phyloP scores from a whole-genome alignment of 2,329 filamentous ascomycete species.

The Aspergillus novoparasiticus region DNA sequence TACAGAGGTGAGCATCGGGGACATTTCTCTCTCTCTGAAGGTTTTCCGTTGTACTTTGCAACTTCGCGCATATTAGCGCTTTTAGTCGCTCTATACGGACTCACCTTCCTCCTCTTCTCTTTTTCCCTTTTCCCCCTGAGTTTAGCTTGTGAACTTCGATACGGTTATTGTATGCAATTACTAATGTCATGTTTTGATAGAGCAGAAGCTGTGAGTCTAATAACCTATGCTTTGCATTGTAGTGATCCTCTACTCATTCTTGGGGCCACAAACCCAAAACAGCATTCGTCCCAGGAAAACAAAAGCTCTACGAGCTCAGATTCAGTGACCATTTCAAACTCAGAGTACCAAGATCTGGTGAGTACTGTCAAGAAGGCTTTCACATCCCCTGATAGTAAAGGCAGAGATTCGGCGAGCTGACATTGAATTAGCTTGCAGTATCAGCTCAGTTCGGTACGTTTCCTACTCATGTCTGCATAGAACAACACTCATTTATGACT shows the following conservation, averaged over 20 bases:
- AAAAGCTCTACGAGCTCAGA: constrained; percentile 38
- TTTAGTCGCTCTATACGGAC: background rate
- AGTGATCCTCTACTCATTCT: background rate
- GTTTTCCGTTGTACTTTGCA: background rate
- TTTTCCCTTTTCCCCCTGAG: background rate
- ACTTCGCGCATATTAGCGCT: background rate
- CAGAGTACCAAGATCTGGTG: constrained; percentile 64
- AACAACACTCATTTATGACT: constrained; percentile 5
- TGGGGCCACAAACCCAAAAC: background rate
- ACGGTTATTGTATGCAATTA: background rate
- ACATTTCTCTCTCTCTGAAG: background rate
- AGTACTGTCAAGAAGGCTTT: constrained; percentile 22
- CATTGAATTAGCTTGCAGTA: constrained; percentile 18
- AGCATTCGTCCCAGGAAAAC: constrained; percentile 46
- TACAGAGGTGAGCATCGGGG: constrained; percentile 57
- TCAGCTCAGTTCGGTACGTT: constrained; percentile 21
- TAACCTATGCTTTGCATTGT: background rate
- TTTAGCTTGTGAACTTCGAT: no score
- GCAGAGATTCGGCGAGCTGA: background rate
- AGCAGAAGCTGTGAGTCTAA: constrained; percentile 16
- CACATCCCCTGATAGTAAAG: background rate
- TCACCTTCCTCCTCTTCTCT: background rate
- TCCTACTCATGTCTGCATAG: background rate
- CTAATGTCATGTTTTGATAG: constrained; percentile 11
- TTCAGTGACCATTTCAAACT: constrained; percentile 59